phyloP scores from a whole-genome alignment of 352 stramenopile genomes.

The Vaucheria bursata region DNA sequence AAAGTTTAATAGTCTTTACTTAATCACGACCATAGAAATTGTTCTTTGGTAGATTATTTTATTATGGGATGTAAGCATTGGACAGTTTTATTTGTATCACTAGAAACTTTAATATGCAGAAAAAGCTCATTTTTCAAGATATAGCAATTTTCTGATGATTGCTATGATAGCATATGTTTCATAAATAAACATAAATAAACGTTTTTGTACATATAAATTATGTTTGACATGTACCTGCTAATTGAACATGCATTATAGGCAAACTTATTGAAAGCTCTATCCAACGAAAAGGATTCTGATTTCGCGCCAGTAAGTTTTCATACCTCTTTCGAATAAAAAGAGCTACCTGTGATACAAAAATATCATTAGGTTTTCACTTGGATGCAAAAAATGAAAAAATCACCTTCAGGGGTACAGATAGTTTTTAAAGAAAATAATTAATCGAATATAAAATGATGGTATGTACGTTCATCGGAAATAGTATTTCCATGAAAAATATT shows the following conservation, averaged over 20 bases:
- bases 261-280: neutral
- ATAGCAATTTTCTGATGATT: no score
- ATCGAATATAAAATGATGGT: neutral
- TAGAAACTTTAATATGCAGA: no score
- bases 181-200: no score
- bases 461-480: neutral
- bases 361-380: no score
- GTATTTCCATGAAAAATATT: neutral
- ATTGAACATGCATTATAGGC: neutral
- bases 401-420: neutral
- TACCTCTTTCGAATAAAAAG: neutral
- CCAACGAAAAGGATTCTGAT: slow-evolving; percentile 6
- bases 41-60: no score
- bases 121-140: no score
- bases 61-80: no score
- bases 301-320: neutral
- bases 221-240: neutral
- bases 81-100: no score
- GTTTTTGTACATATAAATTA: no score
- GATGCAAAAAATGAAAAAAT: neutral
- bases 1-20: no score
- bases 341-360: neutral
- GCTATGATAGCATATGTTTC: no score
- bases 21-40: no score
- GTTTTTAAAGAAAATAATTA: neutral